Evolutionary conservation across 352 stramenopile genomes (phyloP), one percentile per base, ranked within the genome.

Genomic region (Globisporangium cylindrosporum): DNA sequence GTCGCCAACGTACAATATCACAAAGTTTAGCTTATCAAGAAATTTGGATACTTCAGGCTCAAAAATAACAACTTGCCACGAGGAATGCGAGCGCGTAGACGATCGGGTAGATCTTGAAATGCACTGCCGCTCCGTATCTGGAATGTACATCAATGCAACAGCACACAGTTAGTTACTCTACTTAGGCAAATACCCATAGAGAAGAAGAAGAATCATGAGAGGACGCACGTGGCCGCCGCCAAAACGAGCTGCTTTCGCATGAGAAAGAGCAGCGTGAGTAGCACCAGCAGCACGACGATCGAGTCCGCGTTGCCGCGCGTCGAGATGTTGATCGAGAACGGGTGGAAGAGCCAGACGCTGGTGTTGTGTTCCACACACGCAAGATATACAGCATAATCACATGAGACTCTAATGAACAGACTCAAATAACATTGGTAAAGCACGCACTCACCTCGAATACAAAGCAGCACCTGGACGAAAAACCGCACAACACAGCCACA

Each of bases 61-160:
- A 54, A 29, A 14, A 15, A 25, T 66, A 27, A 27, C n/a, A 4
- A 63, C 71, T 58, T 89, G 94, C 89, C 72, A 97, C 86, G 9
- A 97, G 80, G 64, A 95, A 92, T 12, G 89, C 80, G 54, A 96
- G 76, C 25, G 86, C 89, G 73, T 99, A 99, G 69, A 99, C 97
- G 41, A 99, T 97, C 6, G 98, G 98, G 72, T 99, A 99, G 18
- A 99, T 96, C 76, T 99, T 99, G 72, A 98, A 92, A 75, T 99
- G 98, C 36, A 99, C 95, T 0, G 95, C 97, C 41, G 98, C 84
- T 4, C 97, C 97, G 78, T 98, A 97, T 74, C 75, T 98, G 32
- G 18, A 24, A 32, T 15, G 15, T 7, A 64, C 8, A 68, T 27
- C 24, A 41, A 27, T 57, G 14, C 14, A 14, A 58, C 3, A 1